Percentiles rank a stretch among this genome's conserved stretches.
Evolutionary conservation across 2,329 filamentous ascomycete genomes (phyloP).

Genomic region (Boeremia exigua): DNA sequence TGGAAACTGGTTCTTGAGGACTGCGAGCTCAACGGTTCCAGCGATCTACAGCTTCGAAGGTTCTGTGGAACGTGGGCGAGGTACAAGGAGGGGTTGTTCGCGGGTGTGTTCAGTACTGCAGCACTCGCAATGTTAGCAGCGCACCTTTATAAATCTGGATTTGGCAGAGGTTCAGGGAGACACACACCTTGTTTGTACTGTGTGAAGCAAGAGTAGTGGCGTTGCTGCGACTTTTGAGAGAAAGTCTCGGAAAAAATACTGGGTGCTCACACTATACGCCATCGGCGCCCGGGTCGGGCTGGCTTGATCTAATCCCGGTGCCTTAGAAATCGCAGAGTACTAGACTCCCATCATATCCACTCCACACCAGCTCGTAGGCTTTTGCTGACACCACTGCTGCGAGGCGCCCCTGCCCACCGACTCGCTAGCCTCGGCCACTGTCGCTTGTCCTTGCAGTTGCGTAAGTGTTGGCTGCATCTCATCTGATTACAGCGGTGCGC

Average conservation of each 20-base stretch:
- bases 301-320: slow-evolving; percentile 20
- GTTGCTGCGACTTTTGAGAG: slow-evolving; percentile 17
- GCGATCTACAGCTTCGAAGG: slow-evolving; percentile 30
- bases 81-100: slow-evolving; percentile 16
- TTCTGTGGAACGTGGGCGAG: slow-evolving; percentile 5
- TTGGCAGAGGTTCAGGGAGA: neutral
- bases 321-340: slow-evolving; percentile 22
- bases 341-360: slow-evolving; percentile 19
- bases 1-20: neutral
- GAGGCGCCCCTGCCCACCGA: slow-evolving; percentile 11
- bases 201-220: slow-evolving; percentile 17
- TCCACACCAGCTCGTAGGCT: slow-evolving; percentile 8
- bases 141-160: neutral
- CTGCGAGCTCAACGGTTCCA: slow-evolving; percentile 12
- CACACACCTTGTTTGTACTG: slow-evolving; percentile 10
- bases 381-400: slow-evolving; percentile 19
- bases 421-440: slow-evolving; percentile 21
- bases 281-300: slow-evolving; percentile 23
- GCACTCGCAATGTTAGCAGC: neutral
- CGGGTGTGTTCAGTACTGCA: slow-evolving; percentile 6
- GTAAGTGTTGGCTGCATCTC: neutral
- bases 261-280: slow-evolving; percentile 23
- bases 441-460: neutral
- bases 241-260: slow-evolving; percentile 16
- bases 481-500: neutral